Evolutionary conservation across 129 eudicot genomes (phyloP), one percentile per base, ranked within the genome.

Genomic region (Ambrosia artemisiifolia): DNA sequence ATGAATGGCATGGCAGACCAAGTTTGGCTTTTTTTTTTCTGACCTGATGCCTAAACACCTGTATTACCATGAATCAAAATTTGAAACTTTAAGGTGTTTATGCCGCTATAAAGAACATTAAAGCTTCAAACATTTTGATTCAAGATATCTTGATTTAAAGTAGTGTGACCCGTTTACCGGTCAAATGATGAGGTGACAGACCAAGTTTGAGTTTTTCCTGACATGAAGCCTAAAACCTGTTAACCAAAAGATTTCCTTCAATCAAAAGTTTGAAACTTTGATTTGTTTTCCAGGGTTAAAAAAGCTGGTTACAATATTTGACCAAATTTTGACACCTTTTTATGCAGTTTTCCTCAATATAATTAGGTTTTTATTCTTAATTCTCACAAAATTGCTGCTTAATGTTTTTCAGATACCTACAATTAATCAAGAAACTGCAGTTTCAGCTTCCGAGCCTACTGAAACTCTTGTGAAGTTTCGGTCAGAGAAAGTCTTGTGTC

Each of bases 391-490:
- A 8, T 35, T 36, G n/a, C 33, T 17, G 28, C 13, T 20, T 30
- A 36, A 7, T 54, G 64, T 20, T 54, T 33, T 75, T 16, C 82
- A 92, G 96, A 64, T 92, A 40, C 98, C 98, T n/a, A 83, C 86
- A 65, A 80, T 89, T 20, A 83, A 89, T 71, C 96, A 92, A 61
- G 91, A 92, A 63, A 85, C 82, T 64, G 96, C 81, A 18, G 18
- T 57, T 66, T 34, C 71, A 72, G 87, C 86, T 51, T 12, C 85
- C 46, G 98, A 92, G 81, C 94, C 91, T 11, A 84, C 82, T 14
- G 86, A 85, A 80, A 82, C 95, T 82, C 86, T 92, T 13, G 70
- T 49, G 66, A 83, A 72, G 59, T 89, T 81, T 82, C 91, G 96
- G 40, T 85, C 96, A 0, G 96, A 85, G 63, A 81, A 78, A 78